A percentile compares a stretch with the other conserved stretches of the same genome.
phyloP scores from a whole-genome alignment of 495 filamentous ascomycete species.

The Tuber melanosporum region DNA sequence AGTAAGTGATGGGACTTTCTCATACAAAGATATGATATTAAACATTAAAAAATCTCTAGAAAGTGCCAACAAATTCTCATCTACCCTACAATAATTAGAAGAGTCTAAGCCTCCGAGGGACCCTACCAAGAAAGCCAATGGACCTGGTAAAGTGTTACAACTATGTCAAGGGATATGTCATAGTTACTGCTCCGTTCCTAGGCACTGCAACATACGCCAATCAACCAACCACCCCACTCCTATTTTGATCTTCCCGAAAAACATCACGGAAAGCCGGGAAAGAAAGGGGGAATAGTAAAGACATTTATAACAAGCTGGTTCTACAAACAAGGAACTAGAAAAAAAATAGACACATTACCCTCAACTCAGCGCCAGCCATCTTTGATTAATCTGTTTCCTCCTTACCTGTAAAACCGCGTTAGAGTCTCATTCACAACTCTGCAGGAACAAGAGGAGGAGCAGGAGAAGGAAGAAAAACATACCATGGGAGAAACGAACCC shows the following conservation, averaged over 20 bases:
- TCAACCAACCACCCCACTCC: background rate
- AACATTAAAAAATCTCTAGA: no score
- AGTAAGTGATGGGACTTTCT: no score
- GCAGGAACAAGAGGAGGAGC: background rate
- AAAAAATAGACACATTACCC: background rate
- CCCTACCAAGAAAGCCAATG: no score
- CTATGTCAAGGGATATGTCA: no score
- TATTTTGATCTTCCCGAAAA: background rate
- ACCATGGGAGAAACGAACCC: slow-evolving; percentile 73
- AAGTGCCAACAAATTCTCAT: no score
- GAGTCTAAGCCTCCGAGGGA: no score
- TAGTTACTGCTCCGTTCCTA: no score
- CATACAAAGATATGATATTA: no score
- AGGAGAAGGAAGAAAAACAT: slow-evolving; percentile 47
- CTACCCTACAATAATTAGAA: no score
- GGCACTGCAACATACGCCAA: background rate
- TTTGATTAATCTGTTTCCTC: slow-evolving; percentile 51
- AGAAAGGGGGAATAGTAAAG: slow-evolving; percentile 12
- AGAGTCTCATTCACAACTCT: slow-evolving; percentile 28
- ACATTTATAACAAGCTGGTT: slow-evolving; percentile 4
- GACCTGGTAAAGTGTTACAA: no score
- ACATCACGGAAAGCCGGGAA: slow-evolving; percentile 7
- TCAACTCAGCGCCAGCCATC: slow-evolving; percentile 43
- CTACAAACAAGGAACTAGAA: background rate
- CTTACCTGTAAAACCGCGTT: slow-evolving; percentile 30